These are phyloP conservation scores for Alternaria atra DNA, from an alignment of 2,329 filamentous ascomycete species.

Conservation along the genomic window DNA sequence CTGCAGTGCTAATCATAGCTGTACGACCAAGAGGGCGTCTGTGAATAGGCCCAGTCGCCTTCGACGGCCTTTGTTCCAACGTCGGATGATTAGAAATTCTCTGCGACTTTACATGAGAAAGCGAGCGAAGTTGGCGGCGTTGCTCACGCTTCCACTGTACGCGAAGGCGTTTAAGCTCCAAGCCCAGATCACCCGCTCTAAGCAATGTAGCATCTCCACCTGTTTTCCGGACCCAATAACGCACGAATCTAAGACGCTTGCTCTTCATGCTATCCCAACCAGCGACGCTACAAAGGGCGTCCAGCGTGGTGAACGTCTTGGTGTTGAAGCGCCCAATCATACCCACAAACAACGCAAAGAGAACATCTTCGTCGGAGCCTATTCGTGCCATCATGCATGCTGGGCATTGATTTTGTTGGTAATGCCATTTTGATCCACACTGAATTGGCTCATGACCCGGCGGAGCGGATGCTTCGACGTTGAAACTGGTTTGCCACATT, in stretches of 20 bases:
- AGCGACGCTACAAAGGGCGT: slow-evolving; percentile 7
- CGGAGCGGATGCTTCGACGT: slow-evolving; percentile 21
- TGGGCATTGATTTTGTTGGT: slow-evolving; percentile 34
- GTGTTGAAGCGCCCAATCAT: slow-evolving; percentile 32
- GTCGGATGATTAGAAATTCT: background rate
- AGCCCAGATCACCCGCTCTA: slow-evolving; percentile 33
- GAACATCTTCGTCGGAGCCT: slow-evolving; percentile 31
- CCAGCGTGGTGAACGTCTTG: background rate
- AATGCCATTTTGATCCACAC: slow-evolving; percentile 27
- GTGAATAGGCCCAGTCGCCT: background rate
- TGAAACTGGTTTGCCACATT: slow-evolving; percentile 38
- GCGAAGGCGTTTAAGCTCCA: slow-evolving; percentile 27
- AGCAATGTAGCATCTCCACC: slow-evolving; percentile 16
- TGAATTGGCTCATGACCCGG: slow-evolving; percentile 27
- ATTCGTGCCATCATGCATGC: slow-evolving; percentile 46
- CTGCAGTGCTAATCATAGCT: background rate
- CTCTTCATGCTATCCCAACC: slow-evolving; percentile 23
- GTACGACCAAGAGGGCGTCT: background rate
- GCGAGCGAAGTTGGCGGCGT: background rate
- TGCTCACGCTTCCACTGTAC: slow-evolving; percentile 16
- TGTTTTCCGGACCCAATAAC: slow-evolving; percentile 34
- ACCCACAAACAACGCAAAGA: slow-evolving; percentile 38
- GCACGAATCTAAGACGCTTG: slow-evolving; percentile 34
- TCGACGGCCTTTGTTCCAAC: background rate
- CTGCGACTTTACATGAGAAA: background rate